Base-by-base conservation (phyloP, 2,329 filamentous ascomycete species). In the Penicillium aurantiogriseum region DNA sequence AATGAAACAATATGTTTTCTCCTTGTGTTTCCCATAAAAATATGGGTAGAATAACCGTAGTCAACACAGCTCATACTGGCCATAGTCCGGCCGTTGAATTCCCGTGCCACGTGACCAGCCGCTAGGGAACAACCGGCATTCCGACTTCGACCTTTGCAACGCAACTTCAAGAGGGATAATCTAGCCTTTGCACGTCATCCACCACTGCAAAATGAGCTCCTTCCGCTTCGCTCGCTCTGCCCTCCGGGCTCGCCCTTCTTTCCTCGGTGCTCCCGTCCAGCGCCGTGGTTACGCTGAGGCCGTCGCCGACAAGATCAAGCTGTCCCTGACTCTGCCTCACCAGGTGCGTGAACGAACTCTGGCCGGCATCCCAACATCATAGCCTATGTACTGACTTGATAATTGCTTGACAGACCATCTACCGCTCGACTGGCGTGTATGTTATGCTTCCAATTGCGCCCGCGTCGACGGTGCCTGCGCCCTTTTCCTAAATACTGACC, bases 251-350 rank as follows among this genome's bases (percentile, higher is more conserved):
- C 89, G 88, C 74, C 88, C 92, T 75, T 82, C 89, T 74, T 85
- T 88, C 77, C 82, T 93, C 79, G 85, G 88, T 77, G 83, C 86
- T 69, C 87, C 89, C 70, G 74, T 91, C 67, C 89, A 92, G 83
- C 89, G 91, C 79, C 88, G 94, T 84, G 88, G 88, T 72, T 99
- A 99, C 79, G 94, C 90, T 72, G 90, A 93, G 76, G 89, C 89
- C 69, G 87, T 91, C 71, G 81, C 88, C 74, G 90, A 93, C 85
- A 93, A 93, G 87, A 96, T 99, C 85, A 95, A 96, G 88, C 88
- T 99, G 83, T 96, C 91, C 84, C 85, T 99, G 83, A 87, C 90
- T 77, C 90, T 99, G 71, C 94, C 94, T 82, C 93, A 97, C 83
- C 90, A 97, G 92, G 94, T 97, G 91, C 80, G 90, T 66, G 62